phyloP scores from a whole-genome alignment of 2,329 filamentous ascomycete genomes.

The Alternaria solani region DNA sequence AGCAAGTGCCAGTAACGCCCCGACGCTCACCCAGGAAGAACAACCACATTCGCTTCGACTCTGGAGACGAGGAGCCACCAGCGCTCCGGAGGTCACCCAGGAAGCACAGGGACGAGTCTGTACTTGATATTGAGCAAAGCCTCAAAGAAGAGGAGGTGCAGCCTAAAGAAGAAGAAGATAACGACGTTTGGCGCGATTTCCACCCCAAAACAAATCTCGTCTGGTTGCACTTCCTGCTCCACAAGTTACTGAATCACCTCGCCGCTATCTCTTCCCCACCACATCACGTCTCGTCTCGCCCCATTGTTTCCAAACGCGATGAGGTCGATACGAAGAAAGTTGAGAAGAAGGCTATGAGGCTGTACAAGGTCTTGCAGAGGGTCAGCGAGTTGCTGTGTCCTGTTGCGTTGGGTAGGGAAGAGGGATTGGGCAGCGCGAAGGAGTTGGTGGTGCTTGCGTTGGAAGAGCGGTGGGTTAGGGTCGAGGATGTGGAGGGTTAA shows the following conservation, averaged over 20 bases:
- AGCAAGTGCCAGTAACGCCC: slow-evolving; percentile 17
- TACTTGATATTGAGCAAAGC: neutral
- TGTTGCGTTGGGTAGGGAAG: slow-evolving; percentile 38
- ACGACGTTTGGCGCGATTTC: slow-evolving; percentile 60
- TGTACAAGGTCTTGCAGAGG: slow-evolving; percentile 49
- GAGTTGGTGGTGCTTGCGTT: slow-evolving; percentile 47
- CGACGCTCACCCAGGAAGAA: slow-evolving; percentile 37
- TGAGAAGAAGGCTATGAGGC: slow-evolving; percentile 46
- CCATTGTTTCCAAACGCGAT: slow-evolving; percentile 3
- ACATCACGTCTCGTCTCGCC: slow-evolving; percentile 7
- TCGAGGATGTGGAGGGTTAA: slow-evolving; percentile 42
- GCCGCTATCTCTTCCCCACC: slow-evolving; percentile 13
- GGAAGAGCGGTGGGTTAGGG: slow-evolving; percentile 46
- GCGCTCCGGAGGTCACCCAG: slow-evolving; percentile 14
- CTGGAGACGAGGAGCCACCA: slow-evolving; percentile 8
- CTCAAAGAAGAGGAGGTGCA: slow-evolving; percentile 1
- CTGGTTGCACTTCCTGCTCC: slow-evolving; percentile 69
- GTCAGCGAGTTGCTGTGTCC: slow-evolving; percentile 53
- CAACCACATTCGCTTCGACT: slow-evolving; percentile 39
- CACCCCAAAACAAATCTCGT: slow-evolving; percentile 69
- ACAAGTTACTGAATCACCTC: slow-evolving; percentile 60
- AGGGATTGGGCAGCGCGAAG: slow-evolving; percentile 38
- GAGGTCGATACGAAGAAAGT: slow-evolving; percentile 27
- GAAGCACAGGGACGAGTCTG: neutral
- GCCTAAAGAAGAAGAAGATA: slow-evolving; percentile 5